Conservation (phyloP, 2,329 filamentous ascomycete genomes). For the Juglanconis oblonga region DNA sequence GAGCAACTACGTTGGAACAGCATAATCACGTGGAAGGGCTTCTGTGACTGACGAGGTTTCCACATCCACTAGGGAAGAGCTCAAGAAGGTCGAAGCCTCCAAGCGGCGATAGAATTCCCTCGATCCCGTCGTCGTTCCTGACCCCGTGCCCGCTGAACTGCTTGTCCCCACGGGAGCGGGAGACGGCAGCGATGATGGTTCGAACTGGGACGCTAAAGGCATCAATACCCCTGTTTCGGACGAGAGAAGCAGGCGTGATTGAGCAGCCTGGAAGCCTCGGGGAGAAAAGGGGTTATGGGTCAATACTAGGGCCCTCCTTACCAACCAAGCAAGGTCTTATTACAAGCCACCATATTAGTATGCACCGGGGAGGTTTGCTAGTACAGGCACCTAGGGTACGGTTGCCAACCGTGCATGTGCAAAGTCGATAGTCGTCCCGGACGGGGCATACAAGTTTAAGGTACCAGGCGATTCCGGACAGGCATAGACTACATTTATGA, state of each 20-base stretch:
- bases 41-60: neutral
- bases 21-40: no score
- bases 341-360: no score
- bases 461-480: neutral
- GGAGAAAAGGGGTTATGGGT: neutral
- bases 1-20: no score
- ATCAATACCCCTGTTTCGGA: neutral
- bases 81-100: slow-evolving; percentile 85
- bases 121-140: neutral
- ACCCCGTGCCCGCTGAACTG: neutral
- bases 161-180: neutral
- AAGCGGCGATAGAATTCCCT: slow-evolving; percentile 55
- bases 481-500: slow-evolving; percentile 10
- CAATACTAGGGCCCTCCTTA: neutral
- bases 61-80: slow-evolving; percentile 64
- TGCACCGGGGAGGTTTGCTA: no score
- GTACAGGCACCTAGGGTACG: no score
- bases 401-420: neutral
- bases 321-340: no score
- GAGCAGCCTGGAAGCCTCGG: neutral
- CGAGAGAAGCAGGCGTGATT: neutral
- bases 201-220: neutral
- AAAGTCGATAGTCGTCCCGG: neutral
- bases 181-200: neutral
- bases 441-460: neutral